Conservation (phyloP, 495 filamentous ascomycete species). For the Talaromyces wortmannii region DNA sequence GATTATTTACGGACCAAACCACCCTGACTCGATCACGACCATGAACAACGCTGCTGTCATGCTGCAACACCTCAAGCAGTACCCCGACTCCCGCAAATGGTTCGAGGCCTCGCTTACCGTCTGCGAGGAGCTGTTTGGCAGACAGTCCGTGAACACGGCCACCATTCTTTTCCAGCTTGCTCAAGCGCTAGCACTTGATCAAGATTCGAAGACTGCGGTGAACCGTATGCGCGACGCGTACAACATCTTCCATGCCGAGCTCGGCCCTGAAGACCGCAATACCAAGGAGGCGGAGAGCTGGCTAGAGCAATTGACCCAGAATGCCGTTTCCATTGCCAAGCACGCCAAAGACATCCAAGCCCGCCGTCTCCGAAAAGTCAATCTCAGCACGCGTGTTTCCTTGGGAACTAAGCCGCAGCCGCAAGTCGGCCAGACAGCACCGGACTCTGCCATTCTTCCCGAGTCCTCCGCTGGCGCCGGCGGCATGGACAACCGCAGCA, state of each 20-base stretch:
- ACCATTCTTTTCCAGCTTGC: conserved; percentile 95
- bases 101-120: conserved; percentile 87
- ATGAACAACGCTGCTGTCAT: conserved; percentile 99
- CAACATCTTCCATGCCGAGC: conserved; percentile 81
- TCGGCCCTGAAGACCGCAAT: conserved; percentile 86
- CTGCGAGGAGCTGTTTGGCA: conserved; percentile 82
- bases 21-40: conserved; percentile 97
- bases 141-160: conserved; percentile 84
- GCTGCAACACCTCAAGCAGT: conserved; percentile 89
- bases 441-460: conserved; percentile 32
- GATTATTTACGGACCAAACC: conserved; percentile 85
- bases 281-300: conserved; percentile 91
- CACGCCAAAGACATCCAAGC: conserved; percentile 81
- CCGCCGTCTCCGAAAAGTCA: conserved; percentile 55
- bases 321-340: conserved; percentile 87
- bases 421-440: conserved; percentile 47
- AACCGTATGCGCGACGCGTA: conserved; percentile 89
- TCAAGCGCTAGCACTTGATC: conserved; percentile 87
- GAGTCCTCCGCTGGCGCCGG: conserved; percentile 19
- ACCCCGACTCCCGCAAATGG: conserved; percentile 88
- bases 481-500: conserved; percentile 62
- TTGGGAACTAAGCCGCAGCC: conserved; percentile 45
- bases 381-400: conserved; percentile 48
- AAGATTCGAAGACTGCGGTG: conserved; percentile 85
- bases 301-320: conserved; percentile 93